These are phyloP conservation scores for Hirschfeldia incana DNA, from an alignment of 345 rosid genomes.

Conservation along the genomic window DNA sequence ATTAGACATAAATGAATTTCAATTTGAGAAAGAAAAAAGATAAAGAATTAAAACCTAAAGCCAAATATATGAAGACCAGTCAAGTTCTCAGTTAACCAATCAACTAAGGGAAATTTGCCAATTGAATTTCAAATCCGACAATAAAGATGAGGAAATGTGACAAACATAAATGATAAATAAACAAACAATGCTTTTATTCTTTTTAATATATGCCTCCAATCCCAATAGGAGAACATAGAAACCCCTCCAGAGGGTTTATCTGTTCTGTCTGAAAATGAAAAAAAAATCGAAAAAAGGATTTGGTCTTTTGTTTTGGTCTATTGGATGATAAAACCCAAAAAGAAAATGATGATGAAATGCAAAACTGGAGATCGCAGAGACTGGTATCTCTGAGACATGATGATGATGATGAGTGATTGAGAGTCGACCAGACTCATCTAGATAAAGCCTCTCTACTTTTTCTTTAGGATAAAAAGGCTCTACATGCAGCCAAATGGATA, in stretches of 20 bases:
- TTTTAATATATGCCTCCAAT: not conserved
- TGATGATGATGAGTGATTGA: constrained; percentile 24
- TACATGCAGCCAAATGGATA: constrained; percentile 19
- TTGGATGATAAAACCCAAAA: not conserved
- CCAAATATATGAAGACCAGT: too few relatives aligned
- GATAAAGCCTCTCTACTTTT: constrained; percentile 9
- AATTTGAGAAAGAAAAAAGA: too few relatives aligned
- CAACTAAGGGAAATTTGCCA: not conserved
- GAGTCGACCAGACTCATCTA: constrained; percentile 35
- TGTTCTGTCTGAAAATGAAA: not conserved
- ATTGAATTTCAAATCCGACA: not conserved
- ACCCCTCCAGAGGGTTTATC: not conserved
- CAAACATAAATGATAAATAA: not conserved
- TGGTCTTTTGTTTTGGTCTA: not conserved
- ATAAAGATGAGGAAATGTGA: not conserved
- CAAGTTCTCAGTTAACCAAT: not conserved
- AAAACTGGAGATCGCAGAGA: constrained; percentile 41
- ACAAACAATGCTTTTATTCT: not conserved
- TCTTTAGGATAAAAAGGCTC: constrained; percentile 1
- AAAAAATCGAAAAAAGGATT: not conserved
- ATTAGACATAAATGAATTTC: too few relatives aligned
- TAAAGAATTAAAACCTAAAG: too few relatives aligned
- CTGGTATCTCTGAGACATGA: constrained; percentile 29
- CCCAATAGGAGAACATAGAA: not conserved
- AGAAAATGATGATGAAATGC: constrained; percentile 24